These are phyloP conservation scores for Thuidium tamariscinum DNA, from an alignment of 225 moss, liverwort and hornwort genomes.

Conservation along the genomic window DNA sequence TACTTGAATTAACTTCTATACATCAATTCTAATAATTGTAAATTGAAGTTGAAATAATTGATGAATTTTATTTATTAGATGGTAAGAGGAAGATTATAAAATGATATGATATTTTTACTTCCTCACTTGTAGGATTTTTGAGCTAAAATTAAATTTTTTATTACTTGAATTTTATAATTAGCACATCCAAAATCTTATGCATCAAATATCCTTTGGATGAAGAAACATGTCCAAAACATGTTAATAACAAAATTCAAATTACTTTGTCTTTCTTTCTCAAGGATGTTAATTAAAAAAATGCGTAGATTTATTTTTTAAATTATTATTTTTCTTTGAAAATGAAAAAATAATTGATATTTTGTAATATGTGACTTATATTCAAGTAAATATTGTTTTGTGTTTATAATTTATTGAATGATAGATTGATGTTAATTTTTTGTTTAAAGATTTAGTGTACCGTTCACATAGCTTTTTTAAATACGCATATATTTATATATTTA, in stretches of 20 bases:
- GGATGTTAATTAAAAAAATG: accelerated
- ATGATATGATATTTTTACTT: too few species aligned
- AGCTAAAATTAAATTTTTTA: accelerated
- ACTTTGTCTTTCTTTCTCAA: background rate
- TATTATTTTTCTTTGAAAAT: too few species aligned
- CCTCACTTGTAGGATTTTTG: background rate
- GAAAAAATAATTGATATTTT: background rate
- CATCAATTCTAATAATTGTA: background rate
- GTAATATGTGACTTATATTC: accelerated
- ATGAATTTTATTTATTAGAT: background rate
- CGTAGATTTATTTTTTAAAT: accelerated
- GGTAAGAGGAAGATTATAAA: background rate
- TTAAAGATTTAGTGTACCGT: too few species aligned
- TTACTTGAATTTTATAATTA: background rate
- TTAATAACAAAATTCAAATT: background rate
- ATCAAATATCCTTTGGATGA: too few species aligned
- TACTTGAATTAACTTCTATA: background rate
- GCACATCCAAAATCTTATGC: accelerated
- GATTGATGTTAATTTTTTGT: background rate
- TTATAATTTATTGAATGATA: background rate
- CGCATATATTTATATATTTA: background rate
- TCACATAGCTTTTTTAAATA: background rate
- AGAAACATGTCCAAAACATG: background rate
- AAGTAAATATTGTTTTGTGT: background rate
- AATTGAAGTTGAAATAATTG: background rate